Evolutionary conservation across 2,329 filamentous ascomycete species (phyloP), one percentile per base, ranked within the genome.

Genomic region (Aspergillus jensenii): DNA sequence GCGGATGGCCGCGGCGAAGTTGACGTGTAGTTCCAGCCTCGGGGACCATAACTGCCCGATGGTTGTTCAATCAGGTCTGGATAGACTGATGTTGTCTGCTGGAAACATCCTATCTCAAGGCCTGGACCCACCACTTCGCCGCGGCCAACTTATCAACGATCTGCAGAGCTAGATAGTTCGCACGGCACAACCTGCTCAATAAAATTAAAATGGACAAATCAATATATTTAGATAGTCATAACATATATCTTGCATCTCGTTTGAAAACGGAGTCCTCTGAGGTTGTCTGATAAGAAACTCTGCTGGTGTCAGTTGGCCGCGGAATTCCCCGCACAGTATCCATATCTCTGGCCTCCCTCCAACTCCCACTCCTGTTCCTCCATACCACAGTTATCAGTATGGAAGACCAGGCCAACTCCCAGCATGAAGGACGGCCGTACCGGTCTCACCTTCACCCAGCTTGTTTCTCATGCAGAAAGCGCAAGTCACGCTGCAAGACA

Each of bases 371-470:
- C 23, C 23, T 25, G 11, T 9, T 21, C 12, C 7, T 48, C 45
- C 21, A 4, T 8, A 19, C 7, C 31, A 33, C 27, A 11, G 27
- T 27, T 17, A 8, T 31, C 27, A 11, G n/a, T 4, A 54, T 54
- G 51, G 41, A 47, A 15, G 6, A 7, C 39, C 8, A 45, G 9
- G 14, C 7, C 62, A 58, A 58, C 55, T 58, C n/a, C 60, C 57
- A 39, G 52, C 52, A 17, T 15, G 39, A 63, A 56, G 62, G 60
- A 17, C 72, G 82, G 21, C 82, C 82, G 3, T 84, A 84, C 64
- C 74, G 82, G 55, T 84, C 82, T 6, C 82, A 84, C 65, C 72
- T 80, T 39, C 77, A 78, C 33, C 82, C 82, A 8, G 82, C 82
- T 1, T 85, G 83, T 67, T 65, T 80, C 6, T 72, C 79, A 7